A percentile compares a stretch with the other conserved stretches of the same genome.
These are phyloP conservation scores for Boechera stricta DNA, from an alignment of 345 rosid species.

Conservation along the genomic window DNA sequence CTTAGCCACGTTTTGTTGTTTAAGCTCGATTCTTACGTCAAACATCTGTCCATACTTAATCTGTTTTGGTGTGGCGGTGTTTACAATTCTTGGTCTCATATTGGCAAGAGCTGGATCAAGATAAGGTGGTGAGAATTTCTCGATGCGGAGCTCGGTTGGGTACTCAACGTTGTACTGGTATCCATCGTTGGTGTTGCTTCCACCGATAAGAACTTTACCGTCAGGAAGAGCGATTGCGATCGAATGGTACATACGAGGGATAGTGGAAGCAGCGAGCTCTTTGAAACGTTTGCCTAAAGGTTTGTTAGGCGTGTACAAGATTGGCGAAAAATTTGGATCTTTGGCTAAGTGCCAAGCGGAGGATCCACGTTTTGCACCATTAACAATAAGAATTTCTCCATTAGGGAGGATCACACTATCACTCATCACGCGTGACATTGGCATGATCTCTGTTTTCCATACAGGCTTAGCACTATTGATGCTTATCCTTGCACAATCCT, in stretches of 20 bases:
- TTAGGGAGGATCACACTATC: constrained; percentile 71
- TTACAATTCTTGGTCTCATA: constrained; percentile 48
- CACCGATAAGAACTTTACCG: constrained; percentile 59
- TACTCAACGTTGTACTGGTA: constrained; percentile 53
- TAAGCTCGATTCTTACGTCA: constrained; percentile 36
- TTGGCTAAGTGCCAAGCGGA: constrained; percentile 67
- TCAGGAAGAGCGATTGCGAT: constrained; percentile 58
- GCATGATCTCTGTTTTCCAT: constrained; percentile 74
- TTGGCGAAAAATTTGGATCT: constrained; percentile 60
- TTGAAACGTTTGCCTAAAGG: constrained; percentile 45
- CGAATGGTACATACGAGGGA: constrained; percentile 72
- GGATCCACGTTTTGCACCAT: constrained; percentile 65
- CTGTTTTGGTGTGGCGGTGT: neutral
- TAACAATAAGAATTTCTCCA: constrained; percentile 66
- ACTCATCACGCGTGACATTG: constrained; percentile 69
- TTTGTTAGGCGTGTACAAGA: constrained; percentile 49
- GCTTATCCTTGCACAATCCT: constrained; percentile 64
- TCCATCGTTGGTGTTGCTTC: constrained; percentile 74
- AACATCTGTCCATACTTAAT: constrained; percentile 43
- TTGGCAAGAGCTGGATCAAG: constrained; percentile 47
- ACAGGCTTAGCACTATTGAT: constrained; percentile 50
- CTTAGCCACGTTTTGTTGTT: neutral
- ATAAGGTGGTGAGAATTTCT: constrained; percentile 78
- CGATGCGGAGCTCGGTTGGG: constrained; percentile 71
- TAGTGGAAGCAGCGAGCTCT: constrained; percentile 46